Evolutionary conservation across 805 yeast genomes (phyloP).

Genomic region (Nakazawaea holstii): DNA sequence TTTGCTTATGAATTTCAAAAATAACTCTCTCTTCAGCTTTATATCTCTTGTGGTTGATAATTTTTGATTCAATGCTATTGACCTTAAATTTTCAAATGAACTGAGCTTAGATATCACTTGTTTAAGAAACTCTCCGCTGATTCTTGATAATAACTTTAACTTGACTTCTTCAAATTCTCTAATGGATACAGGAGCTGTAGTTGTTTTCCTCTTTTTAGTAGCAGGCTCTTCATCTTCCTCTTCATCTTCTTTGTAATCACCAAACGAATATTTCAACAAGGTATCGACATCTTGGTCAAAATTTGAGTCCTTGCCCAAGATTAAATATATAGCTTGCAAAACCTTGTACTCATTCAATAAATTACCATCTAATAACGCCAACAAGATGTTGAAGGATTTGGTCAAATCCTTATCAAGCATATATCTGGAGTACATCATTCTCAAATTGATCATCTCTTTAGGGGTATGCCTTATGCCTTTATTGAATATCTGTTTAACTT

Average conservation of each 20-base stretch:
- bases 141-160: background rate
- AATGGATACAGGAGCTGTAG: background rate
- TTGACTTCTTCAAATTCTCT: background rate
- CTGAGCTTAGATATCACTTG: background rate
- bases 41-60: conserved; percentile 9
- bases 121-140: background rate
- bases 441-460: conserved; percentile 17
- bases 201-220: conserved; percentile 1
- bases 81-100: background rate
- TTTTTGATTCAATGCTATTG: background rate
- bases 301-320: background rate
- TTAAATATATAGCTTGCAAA: conserved; percentile 2
- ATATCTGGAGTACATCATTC: conserved; percentile 25
- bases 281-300: background rate
- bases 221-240: background rate
- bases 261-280: conserved; percentile 1
- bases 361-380: background rate
- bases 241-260: background rate
- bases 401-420: background rate
- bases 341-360: conserved; percentile 11
- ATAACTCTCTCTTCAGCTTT: conserved; percentile 19
- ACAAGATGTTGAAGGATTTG: background rate
- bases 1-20: conserved; percentile 22
- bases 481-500: conserved; percentile 39
- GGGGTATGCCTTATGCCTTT: conserved; percentile 42